A percentile compares a stretch with the other conserved stretches of the same genome.
Conservation (phyloP, 495 filamentous ascomycete genomes). For the Neurospora sp. region DNA sequence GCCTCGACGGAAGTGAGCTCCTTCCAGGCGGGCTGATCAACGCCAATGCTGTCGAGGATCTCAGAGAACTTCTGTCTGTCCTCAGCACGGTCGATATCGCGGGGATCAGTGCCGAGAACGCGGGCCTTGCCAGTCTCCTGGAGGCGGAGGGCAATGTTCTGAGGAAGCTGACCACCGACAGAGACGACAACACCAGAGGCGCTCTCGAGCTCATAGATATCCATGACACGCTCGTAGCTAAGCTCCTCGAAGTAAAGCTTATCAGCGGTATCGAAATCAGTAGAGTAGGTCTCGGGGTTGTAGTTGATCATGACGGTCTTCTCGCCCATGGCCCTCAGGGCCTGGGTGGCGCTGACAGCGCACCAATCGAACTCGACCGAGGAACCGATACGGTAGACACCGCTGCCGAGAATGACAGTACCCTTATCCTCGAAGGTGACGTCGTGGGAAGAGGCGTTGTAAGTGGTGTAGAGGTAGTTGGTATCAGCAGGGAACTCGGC, state of each 20-base stretch:
- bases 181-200: conserved; percentile 87
- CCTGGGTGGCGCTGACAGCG: conserved; percentile 84
- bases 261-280: conserved; percentile 91
- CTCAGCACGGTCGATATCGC: conserved; percentile 94
- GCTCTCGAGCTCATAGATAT: conserved; percentile 91
- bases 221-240: conserved; percentile 95
- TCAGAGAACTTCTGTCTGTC: conserved; percentile 97
- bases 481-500: conserved; percentile 97
- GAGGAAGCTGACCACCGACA: conserved; percentile 90
- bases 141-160: conserved; percentile 93
- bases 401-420: conserved; percentile 79
- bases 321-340: conserved; percentile 79
- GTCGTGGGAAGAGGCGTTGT: conserved; percentile 93
- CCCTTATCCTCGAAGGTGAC: conserved; percentile 93
- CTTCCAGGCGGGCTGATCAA: conserved; percentile 97
- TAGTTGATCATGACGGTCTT: conserved; percentile 99
- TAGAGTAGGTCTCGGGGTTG: conserved; percentile 82
- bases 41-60: conserved; percentile 86
- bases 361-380: conserved; percentile 99
- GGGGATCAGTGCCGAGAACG: conserved; percentile 81
- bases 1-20: conserved; percentile 87
- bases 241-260: conserved; percentile 95
- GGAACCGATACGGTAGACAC: conserved; percentile 93
- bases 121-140: conserved; percentile 84
- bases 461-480: conserved; percentile 97